These are phyloP conservation scores for Neoscytalidium dimidiatum DNA, from an alignment of 2,329 filamentous ascomycete genomes.

Conservation along the genomic window DNA sequence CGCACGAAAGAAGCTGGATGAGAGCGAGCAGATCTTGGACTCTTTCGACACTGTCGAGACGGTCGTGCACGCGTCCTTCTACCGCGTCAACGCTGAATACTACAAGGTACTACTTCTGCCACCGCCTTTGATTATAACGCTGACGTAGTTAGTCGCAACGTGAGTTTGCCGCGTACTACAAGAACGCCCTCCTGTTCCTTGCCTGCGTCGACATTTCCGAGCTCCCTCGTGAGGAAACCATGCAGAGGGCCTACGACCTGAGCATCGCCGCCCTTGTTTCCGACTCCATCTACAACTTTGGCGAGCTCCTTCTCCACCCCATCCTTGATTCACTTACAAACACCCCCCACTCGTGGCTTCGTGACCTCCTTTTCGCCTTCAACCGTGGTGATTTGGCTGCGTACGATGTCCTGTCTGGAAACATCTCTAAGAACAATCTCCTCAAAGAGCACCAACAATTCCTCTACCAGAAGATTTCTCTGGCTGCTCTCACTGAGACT, in stretches of 20 bases:
- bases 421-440: constrained; percentile 78
- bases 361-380: constrained; percentile 95
- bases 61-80: constrained; percentile 93
- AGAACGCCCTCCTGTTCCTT: constrained; percentile 94
- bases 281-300: constrained; percentile 98
- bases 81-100: constrained; percentile 91
- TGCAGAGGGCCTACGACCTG: constrained; percentile 85
- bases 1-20: constrained; percentile 82
- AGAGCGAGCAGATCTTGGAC: constrained; percentile 84
- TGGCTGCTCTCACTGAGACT: constrained; percentile 92
- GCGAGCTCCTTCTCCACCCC: constrained; percentile 95
- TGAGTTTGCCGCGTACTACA: constrained; percentile 96
- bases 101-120: constrained; percentile 63
- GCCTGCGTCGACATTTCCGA: constrained; percentile 86
- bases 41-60: constrained; percentile 93
- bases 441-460: constrained; percentile 79
- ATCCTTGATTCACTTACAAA: constrained; percentile 83
- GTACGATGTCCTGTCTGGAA: constrained; percentile 79
- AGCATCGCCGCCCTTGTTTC: constrained; percentile 90
- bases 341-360: constrained; percentile 81
- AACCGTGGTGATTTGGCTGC: constrained; percentile 90
- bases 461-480: constrained; percentile 95
- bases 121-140: background rate
- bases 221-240: constrained; percentile 73
- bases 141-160: constrained; percentile 62